phyloP scores from a whole-genome alignment of 2,329 filamentous ascomycete genomes.

The Apiospora arundinis region DNA sequence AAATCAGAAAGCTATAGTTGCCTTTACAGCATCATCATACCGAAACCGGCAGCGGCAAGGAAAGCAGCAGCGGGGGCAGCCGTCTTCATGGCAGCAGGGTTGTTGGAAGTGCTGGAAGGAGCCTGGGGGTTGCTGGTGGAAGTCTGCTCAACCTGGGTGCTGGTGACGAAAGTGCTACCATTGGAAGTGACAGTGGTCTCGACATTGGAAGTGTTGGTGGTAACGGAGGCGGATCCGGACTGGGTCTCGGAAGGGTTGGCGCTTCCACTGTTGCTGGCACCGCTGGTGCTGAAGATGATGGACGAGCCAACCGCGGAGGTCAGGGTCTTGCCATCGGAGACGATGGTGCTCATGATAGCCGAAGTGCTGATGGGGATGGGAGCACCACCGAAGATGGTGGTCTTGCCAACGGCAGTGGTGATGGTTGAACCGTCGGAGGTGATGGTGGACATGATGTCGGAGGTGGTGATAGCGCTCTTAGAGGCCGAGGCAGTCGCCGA shows the following conservation, averaged over 20 bases:
- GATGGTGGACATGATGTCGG: background rate
- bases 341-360: background rate
- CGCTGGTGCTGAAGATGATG: conserved; percentile 14
- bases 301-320: background rate
- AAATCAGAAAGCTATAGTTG: background rate
- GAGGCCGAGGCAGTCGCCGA: background rate
- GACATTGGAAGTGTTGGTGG: background rate
- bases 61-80: conserved; percentile 5
- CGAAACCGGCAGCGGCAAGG: conserved; percentile 4
- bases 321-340: background rate
- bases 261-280: conserved; percentile 6
- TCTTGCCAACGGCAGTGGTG: background rate
- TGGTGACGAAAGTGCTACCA: conserved; percentile 17
- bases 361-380: background rate
- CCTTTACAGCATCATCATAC: background rate
- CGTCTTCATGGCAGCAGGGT: conserved; percentile 5
- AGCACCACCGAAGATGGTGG: conserved; percentile 3
- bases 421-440: background rate
- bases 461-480: background rate
- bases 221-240: conserved; percentile 12
- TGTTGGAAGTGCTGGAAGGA: background rate
- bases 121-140: background rate
- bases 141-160: conserved; percentile 8
- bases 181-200: conserved; percentile 6
- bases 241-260: background rate